phyloP scores from a whole-genome alignment of 1,284 basidiomycete species.

The Ganoderma multipileum region DNA sequence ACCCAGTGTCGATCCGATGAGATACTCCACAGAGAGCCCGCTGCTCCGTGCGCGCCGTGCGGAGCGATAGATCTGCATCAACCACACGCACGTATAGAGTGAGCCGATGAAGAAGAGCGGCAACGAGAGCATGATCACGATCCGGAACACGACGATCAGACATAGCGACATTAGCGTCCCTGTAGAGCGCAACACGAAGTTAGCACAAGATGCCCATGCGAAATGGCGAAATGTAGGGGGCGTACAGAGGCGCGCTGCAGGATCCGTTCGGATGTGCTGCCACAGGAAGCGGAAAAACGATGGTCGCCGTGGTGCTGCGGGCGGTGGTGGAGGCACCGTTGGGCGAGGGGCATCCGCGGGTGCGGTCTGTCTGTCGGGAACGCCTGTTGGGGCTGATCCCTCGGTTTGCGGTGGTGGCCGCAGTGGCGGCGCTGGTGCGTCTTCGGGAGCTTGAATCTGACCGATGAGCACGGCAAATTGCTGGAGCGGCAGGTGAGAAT shows the following conservation, averaged over 20 bases:
- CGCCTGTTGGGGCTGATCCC: slow-evolving; percentile 9
- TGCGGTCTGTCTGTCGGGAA: slow-evolving; percentile 24
- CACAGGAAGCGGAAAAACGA: slow-evolving; percentile 57
- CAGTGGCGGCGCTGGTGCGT: slow-evolving; percentile 43
- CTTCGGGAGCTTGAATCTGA: slow-evolving; percentile 84
- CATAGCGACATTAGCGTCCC: slow-evolving; percentile 74
- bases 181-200: slow-evolving; percentile 37
- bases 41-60: slow-evolving; percentile 73
- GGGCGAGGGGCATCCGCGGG: slow-evolving; percentile 35
- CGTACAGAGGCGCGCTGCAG: slow-evolving; percentile 75
- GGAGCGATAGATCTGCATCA: slow-evolving; percentile 85
- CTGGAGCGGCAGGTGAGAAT: slow-evolving; percentile 47
- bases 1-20: slow-evolving; percentile 80
- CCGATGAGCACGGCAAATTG: slow-evolving; percentile 84
- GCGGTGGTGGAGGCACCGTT: slow-evolving; percentile 28
- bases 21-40: slow-evolving; percentile 72
- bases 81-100: slow-evolving; percentile 82
- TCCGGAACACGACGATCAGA: slow-evolving; percentile 72
- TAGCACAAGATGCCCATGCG: background rate
- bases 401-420: background rate
- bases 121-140: slow-evolving; percentile 75
- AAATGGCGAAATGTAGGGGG: slow-evolving; percentile 6
- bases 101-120: slow-evolving; percentile 74
- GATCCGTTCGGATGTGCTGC: slow-evolving; percentile 68
- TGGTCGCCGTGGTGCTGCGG: slow-evolving; percentile 30